Base-by-base conservation (phyloP, 140 eudicot species). In the Stevia rebaudiana region DNA sequence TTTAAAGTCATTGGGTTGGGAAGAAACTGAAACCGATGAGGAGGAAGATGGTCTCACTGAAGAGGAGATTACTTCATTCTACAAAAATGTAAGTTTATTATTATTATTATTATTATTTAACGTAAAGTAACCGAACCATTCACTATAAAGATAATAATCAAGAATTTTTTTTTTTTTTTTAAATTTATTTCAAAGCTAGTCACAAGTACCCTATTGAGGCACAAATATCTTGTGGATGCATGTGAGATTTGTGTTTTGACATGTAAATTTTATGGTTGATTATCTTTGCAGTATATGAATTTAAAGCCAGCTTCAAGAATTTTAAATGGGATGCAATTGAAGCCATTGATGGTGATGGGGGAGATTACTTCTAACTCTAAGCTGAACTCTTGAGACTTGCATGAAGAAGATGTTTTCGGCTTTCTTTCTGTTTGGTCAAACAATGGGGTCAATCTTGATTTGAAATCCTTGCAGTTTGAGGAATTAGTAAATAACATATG, bases 1-100 rank as follows among this genome's bases (percentile, higher is more conserved):
- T 56, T 82, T 89, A 56, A 84, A 95, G 37, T 83, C 95, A 31
- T 76, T 89, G 70, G 97, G 97, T 58, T 89, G 97, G 97, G 88
- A 83, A 12, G 97, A 89, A 65, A 80, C 80, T 81, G 83, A 89
- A 65, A 80, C 80, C 79, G 83, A 73, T 60, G 41, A 36, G 41
- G 97, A 86, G 50, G 95, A 85, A 68, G 91, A 83, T 62, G 87
- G 86, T 21, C 78, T 89, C 30, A 89, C 97, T 3, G 92, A 89
- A 75, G 97, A 89, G 66, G 97, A 89, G 83, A 89, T 86, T 42
- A 68, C 60, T 78, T 83, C 90, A 25, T 86, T 86, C 76, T 73
- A 75, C 73, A 75, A 68, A 73, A 79, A 83, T 79, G 88, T 80
- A 70, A 76, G 66, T n/a, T n/a, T n/a, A n/a, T n/a, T n/a, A n/a